Evolutionary conservation across 768 basidiomycete species (phyloP).

Genomic region (Cantharellus anzutake): DNA sequence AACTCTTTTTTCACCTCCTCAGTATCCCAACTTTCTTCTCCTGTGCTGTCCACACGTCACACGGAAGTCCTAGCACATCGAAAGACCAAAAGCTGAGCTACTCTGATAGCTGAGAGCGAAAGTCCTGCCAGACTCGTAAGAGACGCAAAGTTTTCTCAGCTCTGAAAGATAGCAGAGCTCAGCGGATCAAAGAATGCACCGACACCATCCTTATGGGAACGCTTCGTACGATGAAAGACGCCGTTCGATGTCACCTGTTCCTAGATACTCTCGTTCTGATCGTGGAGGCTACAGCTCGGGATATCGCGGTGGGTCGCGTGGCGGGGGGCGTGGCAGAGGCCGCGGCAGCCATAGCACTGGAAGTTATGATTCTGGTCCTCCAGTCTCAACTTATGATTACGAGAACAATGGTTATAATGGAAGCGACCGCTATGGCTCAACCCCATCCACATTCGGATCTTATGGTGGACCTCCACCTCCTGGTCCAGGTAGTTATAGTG

Average conservation of each 20-base stretch:
- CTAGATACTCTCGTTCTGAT: slow-evolving; percentile 32
- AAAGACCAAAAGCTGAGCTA: no score
- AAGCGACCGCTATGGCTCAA: not conserved
- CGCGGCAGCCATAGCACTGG: slow-evolving; percentile 25
- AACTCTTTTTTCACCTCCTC: no score
- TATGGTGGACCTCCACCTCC: not conserved
- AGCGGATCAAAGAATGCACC: slow-evolving; percentile 37
- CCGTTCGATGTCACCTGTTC: slow-evolving; percentile 42
- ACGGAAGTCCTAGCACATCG: no score
- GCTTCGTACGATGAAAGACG: slow-evolving; percentile 32
- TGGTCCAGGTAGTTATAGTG: no score
- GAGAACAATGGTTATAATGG: not conserved
- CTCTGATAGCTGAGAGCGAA: no score
- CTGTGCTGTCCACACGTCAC: no score
- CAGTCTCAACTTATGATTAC: slow-evolving; percentile 31
- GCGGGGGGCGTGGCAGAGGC: slow-evolving; percentile 23
- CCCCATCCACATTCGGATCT: not conserved
- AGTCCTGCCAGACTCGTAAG: no score
- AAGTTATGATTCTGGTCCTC: slow-evolving; percentile 30
- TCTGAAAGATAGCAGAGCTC: not conserved
- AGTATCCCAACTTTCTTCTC: no score
- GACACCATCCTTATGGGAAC: slow-evolving; percentile 72
- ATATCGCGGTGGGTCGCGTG: slow-evolving; percentile 17
- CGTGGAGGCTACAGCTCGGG: slow-evolving; percentile 34
- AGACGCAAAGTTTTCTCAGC: no score